Conservation (phyloP, 345 rosid genomes). For the Lumnitzera littorea region DNA sequence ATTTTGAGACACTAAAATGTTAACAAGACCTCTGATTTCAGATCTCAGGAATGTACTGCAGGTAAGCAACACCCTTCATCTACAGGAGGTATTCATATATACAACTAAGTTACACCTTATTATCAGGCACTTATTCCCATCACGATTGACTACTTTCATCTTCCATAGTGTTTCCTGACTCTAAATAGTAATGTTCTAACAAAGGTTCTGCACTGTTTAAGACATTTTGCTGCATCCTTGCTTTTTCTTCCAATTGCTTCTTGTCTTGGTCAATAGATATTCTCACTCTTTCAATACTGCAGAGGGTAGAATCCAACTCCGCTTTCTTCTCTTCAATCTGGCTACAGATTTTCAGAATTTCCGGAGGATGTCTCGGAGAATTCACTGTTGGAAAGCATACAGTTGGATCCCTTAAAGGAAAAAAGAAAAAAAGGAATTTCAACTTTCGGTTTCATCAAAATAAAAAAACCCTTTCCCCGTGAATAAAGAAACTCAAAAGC, state of each 20-base stretch:
- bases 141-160: neutral
- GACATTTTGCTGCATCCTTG: neutral
- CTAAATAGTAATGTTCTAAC: neutral
- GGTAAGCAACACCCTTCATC: too few species aligned
- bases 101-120: too few species aligned
- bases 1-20: too few species aligned
- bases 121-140: too few species aligned
- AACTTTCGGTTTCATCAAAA: too few species aligned
- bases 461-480: too few species aligned
- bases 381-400: slow-evolving; percentile 29
- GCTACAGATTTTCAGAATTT: neutral
- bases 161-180: neutral
- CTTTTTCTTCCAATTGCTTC: slow-evolving; percentile 8
- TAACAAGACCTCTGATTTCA: too few species aligned
- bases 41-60: too few species aligned
- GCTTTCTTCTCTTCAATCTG: slow-evolving; percentile 2
- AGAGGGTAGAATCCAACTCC: neutral
- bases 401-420: slow-evolving; percentile 25
- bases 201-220: neutral
- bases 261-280: neutral
- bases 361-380: neutral
- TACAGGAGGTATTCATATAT: too few species aligned
- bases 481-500: too few species aligned
- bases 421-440: too few species aligned
- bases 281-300: neutral